Base-by-base conservation (phyloP, 352 stramenopile species). In the Pilasporangium apinafurcum region DNA sequence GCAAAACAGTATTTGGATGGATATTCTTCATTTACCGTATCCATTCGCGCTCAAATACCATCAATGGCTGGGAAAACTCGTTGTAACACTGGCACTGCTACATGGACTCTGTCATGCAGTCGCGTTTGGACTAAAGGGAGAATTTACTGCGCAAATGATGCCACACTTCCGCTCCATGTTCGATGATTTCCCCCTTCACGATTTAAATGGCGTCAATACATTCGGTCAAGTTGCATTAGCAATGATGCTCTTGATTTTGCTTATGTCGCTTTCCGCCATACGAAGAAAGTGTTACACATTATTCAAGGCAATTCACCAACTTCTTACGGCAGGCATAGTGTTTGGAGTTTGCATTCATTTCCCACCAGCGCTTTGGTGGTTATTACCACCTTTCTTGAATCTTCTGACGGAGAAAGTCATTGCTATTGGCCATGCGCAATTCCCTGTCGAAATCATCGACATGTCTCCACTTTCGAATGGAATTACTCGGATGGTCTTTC, bases 81-180 rank as follows among this genome's bases (percentile, higher is more conserved):
- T 49, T 5, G 43, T 66, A 3, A 1, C 32, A 4, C 42, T 27
- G 13, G 47, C 45, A 0, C 16, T 29, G 5, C 8, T 58, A 3
- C 65, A 77, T 32, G 49, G 40, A 9, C 7, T 68, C 13, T 60
- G 56, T 48, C 53, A 64, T 35, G 39, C 37, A 1, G 27, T 62
- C 4, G 32, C 28, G 6, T 70, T 67, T 21, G 31, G 39, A 3
- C 24, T 65, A 14, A 20, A 12, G 3, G 37, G 45, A 5, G 12
- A 59, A 28, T 48, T 62, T 7, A 17, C 35, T 1, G 25, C 39
- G 10, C 31, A 51, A 42, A n/a, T 72, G 13, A 26, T 72, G 21
- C 51, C 62, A 1, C 39, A 37, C 18, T 64, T 63, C 39, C 35
- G 48, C 25, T 37, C 52, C 12, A 55, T 60, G 32, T 51, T 52